Evolutionary conservation across 805 yeast species (phyloP), one percentile per base, ranked within the genome.

Genomic region (Crinitomyces ghanaensis): DNA sequence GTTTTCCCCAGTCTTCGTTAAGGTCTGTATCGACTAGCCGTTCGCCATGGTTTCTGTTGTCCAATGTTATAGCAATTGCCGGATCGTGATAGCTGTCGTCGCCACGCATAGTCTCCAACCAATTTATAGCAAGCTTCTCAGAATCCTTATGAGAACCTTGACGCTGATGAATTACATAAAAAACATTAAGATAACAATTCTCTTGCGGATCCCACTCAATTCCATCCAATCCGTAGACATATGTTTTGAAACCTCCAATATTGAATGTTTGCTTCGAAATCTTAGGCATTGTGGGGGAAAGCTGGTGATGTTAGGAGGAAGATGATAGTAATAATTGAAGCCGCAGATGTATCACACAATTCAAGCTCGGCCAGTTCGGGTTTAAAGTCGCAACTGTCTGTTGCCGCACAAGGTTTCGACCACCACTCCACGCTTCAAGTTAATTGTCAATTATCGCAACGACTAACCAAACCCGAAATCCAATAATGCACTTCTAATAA

Each of bases 41-140:
- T 15, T 53, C 54, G 3, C 81, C 79, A 44, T 74, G 80, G 48
- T 74, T 73, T 21, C 75, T 59, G 38, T 56, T 46, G 44, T 74
- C 80, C 40, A 68, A 68, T 0, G 70, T 57, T 7, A 69, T 68
- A 28, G 66, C 65, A 22, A 73, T 57, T 34, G 68, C 42, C 2
- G 51, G 46, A 13, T 36, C 19, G 6, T n/a, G n/a, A 46, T 46
- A 19, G 41, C 33, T 7, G 30, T 26, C n/a, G 31, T 30, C 22
- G 26, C 26, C 27, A n/a, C n/a, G n/a, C 51, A 38, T 40, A 49
- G 52, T 31, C 54, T 19, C 5, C 28, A 9, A 12, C 29, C 26
- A 9, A 26, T 27, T 21, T 20, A 29, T 6, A 27, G 19, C 12
- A 29, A 5, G 20, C 5, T 6, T 28, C 30, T 15, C 66, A 17